Conservation (phyloP, 768 basidiomycete genomes). For the Rubroboletus pulcherrimus region DNA sequence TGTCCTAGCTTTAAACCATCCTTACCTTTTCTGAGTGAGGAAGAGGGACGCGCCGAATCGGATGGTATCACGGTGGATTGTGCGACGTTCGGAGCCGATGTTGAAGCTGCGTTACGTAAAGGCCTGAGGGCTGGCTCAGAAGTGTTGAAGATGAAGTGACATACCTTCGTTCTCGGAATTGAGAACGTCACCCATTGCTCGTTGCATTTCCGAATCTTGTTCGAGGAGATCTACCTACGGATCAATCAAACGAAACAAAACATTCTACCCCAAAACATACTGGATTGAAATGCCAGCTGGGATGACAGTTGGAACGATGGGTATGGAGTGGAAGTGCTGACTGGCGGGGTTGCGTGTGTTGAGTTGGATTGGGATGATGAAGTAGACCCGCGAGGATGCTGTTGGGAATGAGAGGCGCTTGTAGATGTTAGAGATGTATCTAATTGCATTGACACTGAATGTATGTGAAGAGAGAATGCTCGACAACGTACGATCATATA, state of each 20-base stretch:
- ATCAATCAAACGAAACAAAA: background rate
- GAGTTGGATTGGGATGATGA: conserved; percentile 34
- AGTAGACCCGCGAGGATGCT: conserved; percentile 26
- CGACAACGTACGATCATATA: conserved; percentile 36
- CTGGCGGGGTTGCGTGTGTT: conserved; percentile 42
- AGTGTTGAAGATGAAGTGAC: background rate
- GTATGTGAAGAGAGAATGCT: background rate
- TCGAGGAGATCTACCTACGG: conserved; percentile 55
- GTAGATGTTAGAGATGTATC: conserved; percentile 17
- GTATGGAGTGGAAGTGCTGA: conserved; percentile 54
- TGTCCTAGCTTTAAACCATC: conserved; percentile 1
- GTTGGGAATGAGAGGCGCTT: conserved; percentile 10
- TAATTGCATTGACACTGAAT: conserved; percentile 9
- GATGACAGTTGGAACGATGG: conserved; percentile 52
- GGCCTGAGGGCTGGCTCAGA: background rate
- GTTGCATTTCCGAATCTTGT: conserved; percentile 70
- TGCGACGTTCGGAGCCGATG: conserved; percentile 1
- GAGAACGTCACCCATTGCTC: conserved; percentile 52
- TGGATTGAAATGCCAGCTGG: conserved; percentile 48
- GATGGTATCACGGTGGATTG: conserved; percentile 5
- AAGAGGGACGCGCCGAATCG: conserved; percentile 8
- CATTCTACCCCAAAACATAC: conserved; percentile 35
- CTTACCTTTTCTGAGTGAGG: conserved; percentile 9
- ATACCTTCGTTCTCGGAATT: conserved; percentile 45
- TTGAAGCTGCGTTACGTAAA: conserved; percentile 12